Evolutionary conservation across 257 asterid species (phyloP), one percentile per base, ranked within the genome.

Genomic region (Lavandula angustifolia): DNA sequence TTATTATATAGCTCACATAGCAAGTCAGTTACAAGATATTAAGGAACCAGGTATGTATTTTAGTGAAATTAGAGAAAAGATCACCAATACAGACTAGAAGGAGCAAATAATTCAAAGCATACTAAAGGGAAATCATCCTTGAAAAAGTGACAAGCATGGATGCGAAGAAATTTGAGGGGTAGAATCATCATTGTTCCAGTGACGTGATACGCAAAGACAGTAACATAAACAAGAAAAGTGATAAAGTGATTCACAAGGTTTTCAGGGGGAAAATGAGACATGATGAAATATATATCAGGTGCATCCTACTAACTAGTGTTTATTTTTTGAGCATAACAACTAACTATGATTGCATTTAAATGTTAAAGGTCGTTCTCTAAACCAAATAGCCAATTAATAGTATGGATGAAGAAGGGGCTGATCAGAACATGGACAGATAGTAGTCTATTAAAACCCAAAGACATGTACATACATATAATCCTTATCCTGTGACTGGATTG

Each of bases 371-470:
- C 17, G 32, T 13, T 64, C 18, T 34, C 10, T 58, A 22, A 66
- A 62, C 64, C 63, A 56, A 12, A 37, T 35, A 62, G 60, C 63
- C 50, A 12, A 37, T 35, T 12, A 61, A 65, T 51, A 34, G 31
- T 70, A 46, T 57, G 32, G 8, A 22, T 22, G 27, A 22, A 22
- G 27, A 22, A 22, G 27, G 27, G 27, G 2, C 2, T 22, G 27
- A 22, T 22, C n/a, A n/a, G 44, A 32, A 32, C 54, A 64, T 13
- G 31, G 60, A 31, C 41, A 48, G 55, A 32, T 43, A 54, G 41
- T 29, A 37, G 22, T 51, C 64, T 70, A 52, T 69, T 38, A 67
- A 18, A 73, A 54, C 41, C 48, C 12, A 49, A 68, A 44, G 35
- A 32, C 18, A 11, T 41, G 13, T 5, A 33, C 46, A 52, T 51